Evolutionary conservation across 2,329 filamentous ascomycete species (phyloP).

Genomic region (Colletotrichum costaricense): DNA sequence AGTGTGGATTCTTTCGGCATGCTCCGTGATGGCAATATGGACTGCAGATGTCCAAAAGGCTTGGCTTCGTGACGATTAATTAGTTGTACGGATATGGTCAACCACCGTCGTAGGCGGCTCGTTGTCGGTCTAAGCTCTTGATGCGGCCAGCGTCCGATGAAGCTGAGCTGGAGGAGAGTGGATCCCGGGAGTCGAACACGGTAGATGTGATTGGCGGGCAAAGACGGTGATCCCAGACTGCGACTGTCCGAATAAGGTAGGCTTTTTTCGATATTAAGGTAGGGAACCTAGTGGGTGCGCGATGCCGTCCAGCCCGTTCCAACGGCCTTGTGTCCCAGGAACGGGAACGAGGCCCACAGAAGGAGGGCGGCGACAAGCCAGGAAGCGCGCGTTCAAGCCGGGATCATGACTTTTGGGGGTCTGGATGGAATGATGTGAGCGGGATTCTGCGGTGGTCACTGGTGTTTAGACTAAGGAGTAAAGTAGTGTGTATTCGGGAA

Average conservation of each 20-base stretch:
- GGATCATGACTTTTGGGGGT: slow-evolving; percentile 8
- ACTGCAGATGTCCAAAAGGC: neutral
- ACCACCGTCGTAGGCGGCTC: neutral
- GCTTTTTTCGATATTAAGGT: slow-evolving; percentile 16
- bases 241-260: slow-evolving; percentile 21
- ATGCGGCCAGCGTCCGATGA: neutral
- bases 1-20: neutral
- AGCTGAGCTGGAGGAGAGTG: neutral
- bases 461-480: neutral
- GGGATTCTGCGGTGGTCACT: neutral
- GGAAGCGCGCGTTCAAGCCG: slow-evolving; percentile 10
- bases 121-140: neutral
- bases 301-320: slow-evolving; percentile 21
- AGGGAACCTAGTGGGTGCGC: neutral
- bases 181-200: neutral
- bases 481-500: neutral
- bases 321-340: slow-evolving; percentile 29
- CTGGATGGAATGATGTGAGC: neutral
- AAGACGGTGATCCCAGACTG: neutral
- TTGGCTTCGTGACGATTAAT: slow-evolving; percentile 18
- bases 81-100: neutral
- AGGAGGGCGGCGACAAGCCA: slow-evolving; percentile 20
- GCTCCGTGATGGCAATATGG: neutral
- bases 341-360: slow-evolving; percentile 16
- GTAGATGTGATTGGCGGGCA: neutral